Evolutionary conservation across 1,139 yeast species (phyloP).

Genomic region (Wickerhamiella pararugosa): DNA sequence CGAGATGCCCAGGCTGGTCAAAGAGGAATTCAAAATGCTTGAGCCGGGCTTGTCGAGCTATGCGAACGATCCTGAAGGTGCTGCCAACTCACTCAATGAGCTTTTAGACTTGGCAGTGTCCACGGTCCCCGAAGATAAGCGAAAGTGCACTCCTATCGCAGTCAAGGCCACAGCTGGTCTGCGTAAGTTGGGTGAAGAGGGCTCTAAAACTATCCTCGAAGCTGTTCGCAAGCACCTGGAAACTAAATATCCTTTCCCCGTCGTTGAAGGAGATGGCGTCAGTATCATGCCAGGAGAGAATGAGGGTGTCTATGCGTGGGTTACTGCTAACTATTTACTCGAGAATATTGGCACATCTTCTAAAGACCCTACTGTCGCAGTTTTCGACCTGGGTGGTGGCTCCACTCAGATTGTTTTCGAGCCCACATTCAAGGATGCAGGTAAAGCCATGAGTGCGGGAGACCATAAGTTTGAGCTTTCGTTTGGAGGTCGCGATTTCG

Average conservation of each 20-base stretch:
- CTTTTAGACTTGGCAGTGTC: constrained; percentile 59
- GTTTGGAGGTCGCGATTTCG: constrained; percentile 69
- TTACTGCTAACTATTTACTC: constrained; percentile 79
- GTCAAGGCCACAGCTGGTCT: constrained; percentile 98
- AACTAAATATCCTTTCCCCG: constrained; percentile 74
- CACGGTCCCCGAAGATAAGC: constrained; percentile 57
- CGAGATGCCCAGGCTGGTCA: constrained; percentile 64
- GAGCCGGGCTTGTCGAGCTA: constrained; percentile 86
- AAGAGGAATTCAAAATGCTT: constrained; percentile 75
- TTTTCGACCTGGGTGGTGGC: constrained; percentile 96
- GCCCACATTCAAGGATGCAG: constrained; percentile 43
- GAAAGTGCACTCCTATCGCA: constrained; percentile 77
- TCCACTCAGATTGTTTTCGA: constrained; percentile 97
- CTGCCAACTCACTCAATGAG: constrained; percentile 78
- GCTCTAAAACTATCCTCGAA: constrained; percentile 49
- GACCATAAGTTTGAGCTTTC: constrained; percentile 71
- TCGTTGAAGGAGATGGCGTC: constrained; percentile 66
- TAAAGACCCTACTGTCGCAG: constrained; percentile 75
- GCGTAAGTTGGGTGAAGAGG: constrained; percentile 66
- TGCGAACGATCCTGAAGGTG: constrained; percentile 65
- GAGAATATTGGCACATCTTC: constrained; percentile 77
- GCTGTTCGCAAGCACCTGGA: constrained; percentile 68
- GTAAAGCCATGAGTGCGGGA: constrained; percentile 60
- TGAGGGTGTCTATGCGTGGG: constrained; percentile 99
- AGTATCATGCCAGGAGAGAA: constrained; percentile 91